Evolutionary conservation across 2,329 filamentous ascomycete species (phyloP).

Genomic region (Ilyonectria robusta): DNA sequence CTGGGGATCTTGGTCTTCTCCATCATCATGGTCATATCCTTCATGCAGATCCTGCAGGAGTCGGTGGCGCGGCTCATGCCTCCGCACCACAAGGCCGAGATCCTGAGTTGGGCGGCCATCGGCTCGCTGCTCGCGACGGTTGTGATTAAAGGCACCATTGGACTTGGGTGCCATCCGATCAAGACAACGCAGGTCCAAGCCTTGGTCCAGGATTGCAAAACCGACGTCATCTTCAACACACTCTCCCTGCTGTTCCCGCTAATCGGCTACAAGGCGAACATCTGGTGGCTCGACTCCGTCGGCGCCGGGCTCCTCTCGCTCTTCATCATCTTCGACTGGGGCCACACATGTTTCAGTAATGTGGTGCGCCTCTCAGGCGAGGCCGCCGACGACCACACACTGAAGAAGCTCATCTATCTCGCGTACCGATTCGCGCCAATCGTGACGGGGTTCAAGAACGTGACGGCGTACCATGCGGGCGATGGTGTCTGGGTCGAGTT

Average conservation of each 20-base stretch:
- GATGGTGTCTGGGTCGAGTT: constrained; percentile 54
- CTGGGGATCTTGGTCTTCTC: constrained; percentile 84
- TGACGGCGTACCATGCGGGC: constrained; percentile 52
- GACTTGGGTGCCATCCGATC: constrained; percentile 85
- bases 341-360: constrained; percentile 61
- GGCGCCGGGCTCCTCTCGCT: constrained; percentile 75
- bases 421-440: constrained; percentile 53
- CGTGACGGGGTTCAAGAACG: constrained; percentile 51
- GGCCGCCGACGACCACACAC: constrained; percentile 47
- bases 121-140: constrained; percentile 78
- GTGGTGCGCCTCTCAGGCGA: constrained; percentile 51
- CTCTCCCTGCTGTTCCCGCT: constrained; percentile 91
- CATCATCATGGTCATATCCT: constrained; percentile 87
- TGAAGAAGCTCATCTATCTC: constrained; percentile 52
- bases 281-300: constrained; percentile 78
- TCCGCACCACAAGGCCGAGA: constrained; percentile 65
- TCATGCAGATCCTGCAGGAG: constrained; percentile 81
- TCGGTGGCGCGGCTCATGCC: constrained; percentile 73
- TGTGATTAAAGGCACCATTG: constrained; percentile 84
- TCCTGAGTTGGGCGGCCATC: constrained; percentile 48
- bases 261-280: constrained; percentile 67
- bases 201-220: constrained; percentile 62
- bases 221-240: constrained; percentile 89
- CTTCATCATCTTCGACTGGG: constrained; percentile 80
- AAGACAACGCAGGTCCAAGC: constrained; percentile 88